Evolutionary conservation across 1,284 basidiomycete genomes (phyloP), one percentile per base, ranked within the genome.

Genomic region (Ceraceosorus bombacis): DNA sequence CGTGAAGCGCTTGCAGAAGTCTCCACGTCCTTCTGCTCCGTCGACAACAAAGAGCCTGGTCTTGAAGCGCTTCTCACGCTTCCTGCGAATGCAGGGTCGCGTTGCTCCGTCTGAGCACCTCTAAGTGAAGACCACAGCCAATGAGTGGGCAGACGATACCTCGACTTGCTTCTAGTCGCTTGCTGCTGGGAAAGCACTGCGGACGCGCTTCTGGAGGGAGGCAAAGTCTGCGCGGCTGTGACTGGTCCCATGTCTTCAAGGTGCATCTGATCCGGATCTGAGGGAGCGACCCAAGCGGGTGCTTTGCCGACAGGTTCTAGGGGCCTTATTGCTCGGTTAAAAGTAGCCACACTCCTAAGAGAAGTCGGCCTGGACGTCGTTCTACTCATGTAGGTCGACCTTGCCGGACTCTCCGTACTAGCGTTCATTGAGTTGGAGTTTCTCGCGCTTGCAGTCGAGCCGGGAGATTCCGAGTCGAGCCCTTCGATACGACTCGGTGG

Each of bases 251-350:
- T 10, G 4, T 53, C 51, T n/a, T 58, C 51, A 10, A 69, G 61
- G 5, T 63, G 54, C 4, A 64, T 64, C 27, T 27, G 27, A 27
- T 27, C 27, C 27, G 27, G 27, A 41, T 67, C 67, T 2, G 67
- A 66, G 6, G 70, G 61, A 4, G 68, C 69, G 7, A 72, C 69
- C 49, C 67, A 39, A 1, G 71, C 69, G 41, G 62, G 67, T 6
- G 71, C 70, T 55, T 72, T 72, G 13, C 71, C 71, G 41, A 71
- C 66, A 13, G 67, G 69, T 41, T 71, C 67, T 58, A 71, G 49
- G 7, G 69, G 69, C 53, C 68, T 36, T 8, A 69, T 52, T 7
- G 64, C 62, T 10, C 71, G 59, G 13, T 62, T 57, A 37, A 70
- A 63, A 5, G 71, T 72, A 27, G 55, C 68, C 52, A 68, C 51